Conservation (phyloP, 2,329 filamentous ascomycete species). For the Herpotrichia juniperi region DNA sequence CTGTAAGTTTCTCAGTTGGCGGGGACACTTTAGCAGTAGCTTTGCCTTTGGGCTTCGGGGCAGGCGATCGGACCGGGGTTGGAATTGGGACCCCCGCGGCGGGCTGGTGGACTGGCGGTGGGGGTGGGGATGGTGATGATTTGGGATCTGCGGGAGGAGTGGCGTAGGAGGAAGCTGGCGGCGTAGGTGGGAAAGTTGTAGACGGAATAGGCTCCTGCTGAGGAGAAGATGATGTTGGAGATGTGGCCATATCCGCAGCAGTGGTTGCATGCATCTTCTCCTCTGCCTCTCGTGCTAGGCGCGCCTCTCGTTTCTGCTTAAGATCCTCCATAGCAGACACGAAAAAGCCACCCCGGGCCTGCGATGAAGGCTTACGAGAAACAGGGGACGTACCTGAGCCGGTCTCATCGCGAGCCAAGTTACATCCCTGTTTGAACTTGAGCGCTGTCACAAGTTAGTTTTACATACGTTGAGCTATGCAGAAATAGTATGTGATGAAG, state of each 20-base stretch:
- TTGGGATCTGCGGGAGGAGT: neutral
- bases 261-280: constrained; percentile 14
- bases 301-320: constrained; percentile 24
- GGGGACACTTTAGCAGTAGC: constrained; percentile 18
- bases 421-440: constrained; percentile 39
- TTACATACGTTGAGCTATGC: neutral
- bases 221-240: neutral
- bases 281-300: constrained; percentile 18
- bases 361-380: constrained; percentile 9
- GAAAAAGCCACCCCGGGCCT: constrained; percentile 33
- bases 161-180: neutral
- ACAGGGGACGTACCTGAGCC: constrained; percentile 45
- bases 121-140: constrained; percentile 1
- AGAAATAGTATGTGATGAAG: constrained; percentile 3
- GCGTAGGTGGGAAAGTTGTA: neutral
- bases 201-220: neutral
- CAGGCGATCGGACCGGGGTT: neutral
- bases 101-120: neutral
- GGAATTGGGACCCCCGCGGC: neutral
- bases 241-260: no score
- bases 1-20: constrained; percentile 54
- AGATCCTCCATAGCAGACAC: constrained; percentile 28
- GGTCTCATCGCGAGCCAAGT: constrained; percentile 34
- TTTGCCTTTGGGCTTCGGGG: no score
- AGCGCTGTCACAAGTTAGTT: constrained; percentile 22